Conservation (phyloP, 1,284 basidiomycete genomes). For the Cystobasidiaceae sp. region DNA sequence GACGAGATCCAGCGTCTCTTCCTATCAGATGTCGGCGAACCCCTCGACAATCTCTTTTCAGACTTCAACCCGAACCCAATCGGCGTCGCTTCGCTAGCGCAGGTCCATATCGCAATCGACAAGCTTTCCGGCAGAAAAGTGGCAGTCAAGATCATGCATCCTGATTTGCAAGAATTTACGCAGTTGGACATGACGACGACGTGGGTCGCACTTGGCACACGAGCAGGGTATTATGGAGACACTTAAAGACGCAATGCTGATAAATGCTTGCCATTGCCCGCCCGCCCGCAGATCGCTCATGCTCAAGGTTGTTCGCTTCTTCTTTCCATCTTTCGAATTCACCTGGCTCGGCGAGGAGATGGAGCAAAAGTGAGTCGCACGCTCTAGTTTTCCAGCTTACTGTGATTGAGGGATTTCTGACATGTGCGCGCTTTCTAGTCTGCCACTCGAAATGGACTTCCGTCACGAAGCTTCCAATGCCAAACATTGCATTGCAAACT, state of each 20-base stretch:
- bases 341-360: slow-evolving; percentile 92
- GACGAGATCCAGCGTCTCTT: slow-evolving; percentile 66
- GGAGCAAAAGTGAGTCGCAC: slow-evolving; percentile 54
- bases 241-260: too few relatives aligned
- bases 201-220: too few relatives aligned
- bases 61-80: slow-evolving; percentile 86
- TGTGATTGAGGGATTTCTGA: too few relatives aligned
- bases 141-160: slow-evolving; percentile 98
- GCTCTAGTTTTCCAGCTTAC: neutral
- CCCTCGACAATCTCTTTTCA: slow-evolving; percentile 51
- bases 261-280: too few relatives aligned
- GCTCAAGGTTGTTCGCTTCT: slow-evolving; percentile 75
- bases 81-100: slow-evolving; percentile 86
- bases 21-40: slow-evolving; percentile 61
- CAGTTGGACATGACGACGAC: slow-evolving; percentile 67
- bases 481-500: slow-evolving; percentile 64
- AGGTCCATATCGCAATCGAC: slow-evolving; percentile 83
- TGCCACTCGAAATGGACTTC: slow-evolving; percentile 95
- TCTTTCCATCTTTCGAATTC: slow-evolving; percentile 80
- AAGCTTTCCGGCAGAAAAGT: slow-evolving; percentile 65
- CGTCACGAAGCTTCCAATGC: slow-evolving; percentile 83
- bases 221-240: too few relatives aligned
- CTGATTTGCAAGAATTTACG: slow-evolving; percentile 86
- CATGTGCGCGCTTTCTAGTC: too few relatives aligned
- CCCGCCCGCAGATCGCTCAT: slow-evolving; percentile 38